A percentile compares a stretch with the other conserved stretches of the same genome.
Conservation (phyloP, 1,284 basidiomycete species). For the Naganishia cerealis region DNA sequence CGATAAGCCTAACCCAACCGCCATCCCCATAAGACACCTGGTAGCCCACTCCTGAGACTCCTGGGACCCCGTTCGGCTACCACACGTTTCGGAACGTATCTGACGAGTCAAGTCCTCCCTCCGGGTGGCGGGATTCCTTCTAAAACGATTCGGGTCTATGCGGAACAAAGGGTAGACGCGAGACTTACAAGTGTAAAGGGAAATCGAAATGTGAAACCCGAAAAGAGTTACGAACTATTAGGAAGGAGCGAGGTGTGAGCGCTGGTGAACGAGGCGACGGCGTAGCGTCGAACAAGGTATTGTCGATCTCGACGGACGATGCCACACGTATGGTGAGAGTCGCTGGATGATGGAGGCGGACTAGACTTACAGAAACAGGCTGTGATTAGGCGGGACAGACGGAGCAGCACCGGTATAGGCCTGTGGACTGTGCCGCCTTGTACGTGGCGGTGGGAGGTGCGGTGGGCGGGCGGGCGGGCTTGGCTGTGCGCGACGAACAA, state of each 20-base stretch:
- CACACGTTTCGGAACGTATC: too few species aligned
- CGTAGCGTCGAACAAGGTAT: neutral
- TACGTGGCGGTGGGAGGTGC: slow-evolving; percentile 30
- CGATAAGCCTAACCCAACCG: too few species aligned
- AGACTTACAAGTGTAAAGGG: slow-evolving; percentile 6
- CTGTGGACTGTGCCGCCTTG: neutral
- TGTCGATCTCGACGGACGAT: neutral
- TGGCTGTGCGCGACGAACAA: slow-evolving; percentile 29
- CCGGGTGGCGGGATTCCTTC: neutral
- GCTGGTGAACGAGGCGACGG: neutral
- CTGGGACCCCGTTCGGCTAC: neutral
- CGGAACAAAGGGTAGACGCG: slow-evolving; percentile 14
- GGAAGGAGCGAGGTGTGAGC: slow-evolving; percentile 31
- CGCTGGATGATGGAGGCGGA: neutral
- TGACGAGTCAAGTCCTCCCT: neutral
- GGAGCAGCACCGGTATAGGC: neutral
- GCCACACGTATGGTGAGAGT: neutral
- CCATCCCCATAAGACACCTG: too few species aligned
- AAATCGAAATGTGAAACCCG: slow-evolving; percentile 11
- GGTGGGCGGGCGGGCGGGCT: slow-evolving; percentile 1
- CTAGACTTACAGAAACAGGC: slow-evolving; percentile 5
- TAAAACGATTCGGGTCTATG: neutral
- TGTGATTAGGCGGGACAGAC: neutral
- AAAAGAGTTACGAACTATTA: neutral
- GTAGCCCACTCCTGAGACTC: too few species aligned